Base-by-base conservation (phyloP, 2,329 filamentous ascomycete genomes). In the Epichloe coenophiala region DNA sequence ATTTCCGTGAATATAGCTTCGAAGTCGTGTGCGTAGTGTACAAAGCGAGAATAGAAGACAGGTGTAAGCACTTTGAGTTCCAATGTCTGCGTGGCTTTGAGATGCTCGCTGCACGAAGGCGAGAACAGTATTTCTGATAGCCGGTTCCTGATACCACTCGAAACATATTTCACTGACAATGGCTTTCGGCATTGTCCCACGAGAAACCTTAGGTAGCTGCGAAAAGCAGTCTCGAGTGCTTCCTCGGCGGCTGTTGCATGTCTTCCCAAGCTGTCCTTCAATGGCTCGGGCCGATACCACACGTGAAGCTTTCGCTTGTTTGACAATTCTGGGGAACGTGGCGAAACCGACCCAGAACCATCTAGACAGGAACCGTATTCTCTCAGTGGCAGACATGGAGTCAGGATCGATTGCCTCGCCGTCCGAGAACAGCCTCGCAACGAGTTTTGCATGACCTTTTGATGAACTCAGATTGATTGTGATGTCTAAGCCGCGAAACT, bases 341-440 rank as follows among this genome's bases (percentile, higher is more conserved):
- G 76, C 67, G 31, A 86, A 71, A 2, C 80, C 81, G 9, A 84
- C 76, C 81, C 81, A 85, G 71, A 76, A 81, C 81, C 83, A 87
- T 2, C 61, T 59, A 2, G 61, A 51, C 3, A 84, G 55, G 53
- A 84, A 81, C 3, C 42, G 56, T 0, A 67, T 19, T 51, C 71
- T 77, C 5, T 72, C 65, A 38, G 63, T 50, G 0, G 62, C n/a
- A 1, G 63, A 67, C 61, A 83, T 68, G 0, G 58, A 58, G 0
- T 57, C 59, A 0, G 80, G 75, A 45, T 84, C 72, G 5, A 80
- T 54, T 2, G 76, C 68, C 11, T 64, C 52, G 0, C 68, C 72
- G 2, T 72, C 68, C 0, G 80, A 82, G 54, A 75, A 74, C 15
- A 87, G 67, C 11, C 76, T 71, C 15, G 81, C 77, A 21, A 83